Evolutionary conservation across 1,139 yeast species (phyloP), one percentile per base, ranked within the genome.

Genomic region (Candida sanyaensis): DNA sequence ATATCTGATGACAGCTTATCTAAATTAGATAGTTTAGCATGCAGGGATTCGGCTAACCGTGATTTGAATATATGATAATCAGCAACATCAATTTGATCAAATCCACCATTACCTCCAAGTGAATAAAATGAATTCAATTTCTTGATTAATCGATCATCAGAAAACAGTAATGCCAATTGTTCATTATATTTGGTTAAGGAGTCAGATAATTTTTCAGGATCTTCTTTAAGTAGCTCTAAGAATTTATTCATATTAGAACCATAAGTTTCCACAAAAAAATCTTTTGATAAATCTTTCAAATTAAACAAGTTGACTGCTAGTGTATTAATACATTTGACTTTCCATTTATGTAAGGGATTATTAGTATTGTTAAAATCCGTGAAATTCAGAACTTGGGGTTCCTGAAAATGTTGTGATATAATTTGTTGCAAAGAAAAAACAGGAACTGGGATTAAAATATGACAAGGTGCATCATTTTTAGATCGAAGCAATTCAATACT

Each of bases 381-480:
- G 13, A 60, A 49, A 33, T 55, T 49, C 6, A 53, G 51, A 17
- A 43, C 33, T 37, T 36, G 44, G 3, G 59, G 76, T 45, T 59
- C 59, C 1, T 73, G 70, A 4, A 58, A 52, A 26, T 63, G 59
- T 43, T 55, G 53, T 26, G 30, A 13, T 23, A 60, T 57, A 7
- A 71, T 52, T 54, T 75, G 79, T 37, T 73, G 73, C 1, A 73
- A 51, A 3, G 80, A 73, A 49, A 54, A 70, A 2, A 70, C 51
- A 0, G 78, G 75, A 2, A 68, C 54, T 1, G 80, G 78, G 0
- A 74, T 61, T n/a, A 69, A 50, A 8, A 75, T 62, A 0, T 78
- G 78, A 6, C 68, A 62, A 27, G 64, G 58, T 2, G 51, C 36
- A 5, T 54, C 50, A 17, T 42, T 43, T 41, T 40, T 55, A 50